These are phyloP conservation scores for Limtongia smithiae DNA, from an alignment of 805 yeast genomes.

Conservation along the genomic window DNA sequence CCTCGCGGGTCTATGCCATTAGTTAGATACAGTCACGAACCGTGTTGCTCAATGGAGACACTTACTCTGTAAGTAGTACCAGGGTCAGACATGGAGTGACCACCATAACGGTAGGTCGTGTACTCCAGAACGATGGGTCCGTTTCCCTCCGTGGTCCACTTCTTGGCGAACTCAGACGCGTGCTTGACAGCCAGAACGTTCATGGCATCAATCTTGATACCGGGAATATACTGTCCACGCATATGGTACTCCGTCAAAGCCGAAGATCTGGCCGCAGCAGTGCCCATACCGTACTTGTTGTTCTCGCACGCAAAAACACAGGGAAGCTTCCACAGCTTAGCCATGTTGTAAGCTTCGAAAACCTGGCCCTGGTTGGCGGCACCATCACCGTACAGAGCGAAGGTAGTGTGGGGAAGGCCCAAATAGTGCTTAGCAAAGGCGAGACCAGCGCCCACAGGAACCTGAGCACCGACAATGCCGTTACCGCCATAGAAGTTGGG, in stretches of 20 bases:
- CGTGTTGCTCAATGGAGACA: neutral
- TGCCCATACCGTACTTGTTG: conserved; percentile 99
- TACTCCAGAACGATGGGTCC: conserved; percentile 96
- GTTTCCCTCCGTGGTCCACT: conserved; percentile 88
- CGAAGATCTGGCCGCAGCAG: conserved; percentile 93
- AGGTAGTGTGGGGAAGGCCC: conserved; percentile 72
- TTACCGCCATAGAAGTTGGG: conserved; percentile 97
- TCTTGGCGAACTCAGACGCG: conserved; percentile 95
- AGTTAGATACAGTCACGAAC: neutral
- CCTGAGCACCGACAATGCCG: conserved; percentile 99
- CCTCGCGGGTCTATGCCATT: conserved; percentile 73
- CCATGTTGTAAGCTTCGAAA: conserved; percentile 97
- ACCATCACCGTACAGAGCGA: conserved; percentile 96
- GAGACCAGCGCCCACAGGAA: conserved; percentile 95
- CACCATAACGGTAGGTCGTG: conserved; percentile 99
- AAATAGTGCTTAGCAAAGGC: conserved; percentile 98
- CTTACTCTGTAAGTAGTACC: conserved; percentile 92
- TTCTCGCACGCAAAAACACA: conserved; percentile 94
- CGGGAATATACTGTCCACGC: conserved; percentile 99
- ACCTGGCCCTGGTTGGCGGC: conserved; percentile 99
- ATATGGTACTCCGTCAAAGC: conserved; percentile 95
- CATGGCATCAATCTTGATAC: conserved; percentile 98
- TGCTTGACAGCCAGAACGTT: conserved; percentile 92
- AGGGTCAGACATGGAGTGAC: conserved; percentile 99
- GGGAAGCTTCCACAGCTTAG: conserved; percentile 96